A percentile compares a stretch with the other conserved stretches of the same genome.
phyloP scores from a whole-genome alignment of 2,329 filamentous ascomycete species.

The Tolypocladium sp. region DNA sequence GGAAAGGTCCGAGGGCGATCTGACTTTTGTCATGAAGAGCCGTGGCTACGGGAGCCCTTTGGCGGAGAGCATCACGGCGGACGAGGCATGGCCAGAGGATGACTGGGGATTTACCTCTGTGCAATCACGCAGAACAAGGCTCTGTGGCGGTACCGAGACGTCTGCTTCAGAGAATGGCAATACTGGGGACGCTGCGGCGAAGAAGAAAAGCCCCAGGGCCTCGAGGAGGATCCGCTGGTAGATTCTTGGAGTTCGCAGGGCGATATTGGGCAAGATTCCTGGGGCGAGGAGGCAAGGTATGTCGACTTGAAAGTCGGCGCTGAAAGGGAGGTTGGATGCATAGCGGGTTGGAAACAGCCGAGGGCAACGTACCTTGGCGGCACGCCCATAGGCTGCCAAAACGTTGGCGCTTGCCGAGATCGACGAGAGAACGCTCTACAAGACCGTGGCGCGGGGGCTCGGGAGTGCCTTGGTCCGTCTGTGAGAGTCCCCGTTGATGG shows the following conservation, averaged over 20 bases:
- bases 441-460: too few relatives aligned
- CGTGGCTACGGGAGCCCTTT: slow-evolving; percentile 13
- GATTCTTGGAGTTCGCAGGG: background rate
- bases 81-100: slow-evolving; percentile 8
- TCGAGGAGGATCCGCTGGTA: background rate
- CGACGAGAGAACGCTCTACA: too few relatives aligned
- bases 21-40: slow-evolving; percentile 9
- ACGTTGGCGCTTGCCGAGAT: too few relatives aligned
- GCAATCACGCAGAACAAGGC: background rate
- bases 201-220: background rate
- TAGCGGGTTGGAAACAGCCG: too few relatives aligned
- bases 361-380: background rate
- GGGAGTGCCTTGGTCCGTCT: background rate
- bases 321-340: background rate
- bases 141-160: background rate
- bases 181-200: background rate
- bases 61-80: slow-evolving; percentile 5
- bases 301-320: background rate
- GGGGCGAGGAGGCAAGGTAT: background rate
- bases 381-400: background rate
- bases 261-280: background rate
- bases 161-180: background rate
- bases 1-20: background rate
- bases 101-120: slow-evolving; percentile 5
- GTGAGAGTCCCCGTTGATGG: too few relatives aligned